Evolutionary conservation across 345 rosid genomes (phyloP), one percentile per base, ranked within the genome.

Genomic region (Arabis hirsuta): DNA sequence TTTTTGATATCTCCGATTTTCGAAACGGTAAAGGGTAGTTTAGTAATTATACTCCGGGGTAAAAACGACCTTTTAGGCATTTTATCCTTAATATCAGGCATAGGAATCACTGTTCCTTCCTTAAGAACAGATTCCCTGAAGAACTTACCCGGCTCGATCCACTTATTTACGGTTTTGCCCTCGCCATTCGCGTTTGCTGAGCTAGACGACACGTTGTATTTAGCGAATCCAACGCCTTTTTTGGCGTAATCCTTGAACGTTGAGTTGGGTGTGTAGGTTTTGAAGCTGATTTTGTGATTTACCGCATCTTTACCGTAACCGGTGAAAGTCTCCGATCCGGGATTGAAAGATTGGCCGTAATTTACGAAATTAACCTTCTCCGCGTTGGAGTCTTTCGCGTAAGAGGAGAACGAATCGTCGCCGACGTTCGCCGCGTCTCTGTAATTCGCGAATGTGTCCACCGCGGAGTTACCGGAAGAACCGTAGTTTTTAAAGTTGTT

Each of bases 141-240:
- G 80, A 91, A 91, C 67, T 91, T 91, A n/a, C 97, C 97, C 53
- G 92, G 91, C 56, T 91, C 97, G 0, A 87, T 78, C 97, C 97
- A 88, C 48, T 68, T 82, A 75, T 85, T 90, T 12, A 83, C 85
- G 39, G 60, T 54, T 65, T 67, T 85, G 76, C 83, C 88, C 73
- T 81, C 79, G 14, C 36, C 69, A 7, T 8, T 36, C 8, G 9
- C 12, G 22, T 1, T 34, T 34, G 61, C 32, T 3, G 45, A 24
- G 3, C 8, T 1, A 7, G 71, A n/a, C 6, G 68, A 67, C 0
- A 14, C 68, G 43, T 83, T 87, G 73, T 90, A 90, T 19, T 65
- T 59, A 0, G 82, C 57, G 73, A 90, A 90, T 43, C 67, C 73
- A 32, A 79, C 76, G 3, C 81, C 83, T 4, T 64, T 59, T 65